phyloP scores from a whole-genome alignment of 2,329 filamentous ascomycete species.

The Phyllosticta capitalensis region DNA sequence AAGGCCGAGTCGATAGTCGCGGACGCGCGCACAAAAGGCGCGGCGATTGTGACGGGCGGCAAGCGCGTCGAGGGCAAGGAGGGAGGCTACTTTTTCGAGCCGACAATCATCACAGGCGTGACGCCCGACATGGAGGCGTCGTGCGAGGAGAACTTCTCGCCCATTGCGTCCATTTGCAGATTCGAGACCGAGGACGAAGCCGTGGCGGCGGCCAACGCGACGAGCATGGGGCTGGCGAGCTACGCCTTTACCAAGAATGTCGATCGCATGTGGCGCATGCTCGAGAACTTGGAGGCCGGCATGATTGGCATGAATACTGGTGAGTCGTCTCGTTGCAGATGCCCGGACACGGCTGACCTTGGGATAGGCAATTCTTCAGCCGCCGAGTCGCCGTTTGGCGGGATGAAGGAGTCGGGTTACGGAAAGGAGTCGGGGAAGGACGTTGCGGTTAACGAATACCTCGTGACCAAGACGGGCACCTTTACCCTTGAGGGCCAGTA shows the following conservation, averaged over 20 bases:
- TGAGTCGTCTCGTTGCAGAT: neutral
- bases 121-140: conserved; percentile 26
- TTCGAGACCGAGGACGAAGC: conserved; percentile 33
- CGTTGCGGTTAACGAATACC: conserved; percentile 48
- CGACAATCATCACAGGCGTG: conserved; percentile 26
- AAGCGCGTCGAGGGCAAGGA: conserved; percentile 34
- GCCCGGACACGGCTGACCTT: neutral
- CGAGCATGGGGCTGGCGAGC: conserved; percentile 29
- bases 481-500: conserved; percentile 38
- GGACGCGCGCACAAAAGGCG: conserved; percentile 55
- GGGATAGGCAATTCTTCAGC: conserved; percentile 31
- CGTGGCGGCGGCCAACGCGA: conserved; percentile 29
- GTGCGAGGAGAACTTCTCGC: conserved; percentile 31
- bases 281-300: conserved; percentile 22
- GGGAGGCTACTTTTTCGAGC: conserved; percentile 15
- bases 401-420: conserved; percentile 53
- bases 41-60: conserved; percentile 53
- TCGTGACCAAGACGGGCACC: conserved; percentile 52
- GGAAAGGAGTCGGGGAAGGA: conserved; percentile 54
- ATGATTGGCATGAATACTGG: conserved; percentile 25
- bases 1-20: conserved; percentile 52
- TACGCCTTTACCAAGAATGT: conserved; percentile 32
- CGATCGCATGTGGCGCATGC: conserved; percentile 24
- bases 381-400: conserved; percentile 52
- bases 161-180: conserved; percentile 24